Evolutionary conservation across 768 basidiomycete genomes (phyloP).

Genomic region (Leccinum fibrillosum): DNA sequence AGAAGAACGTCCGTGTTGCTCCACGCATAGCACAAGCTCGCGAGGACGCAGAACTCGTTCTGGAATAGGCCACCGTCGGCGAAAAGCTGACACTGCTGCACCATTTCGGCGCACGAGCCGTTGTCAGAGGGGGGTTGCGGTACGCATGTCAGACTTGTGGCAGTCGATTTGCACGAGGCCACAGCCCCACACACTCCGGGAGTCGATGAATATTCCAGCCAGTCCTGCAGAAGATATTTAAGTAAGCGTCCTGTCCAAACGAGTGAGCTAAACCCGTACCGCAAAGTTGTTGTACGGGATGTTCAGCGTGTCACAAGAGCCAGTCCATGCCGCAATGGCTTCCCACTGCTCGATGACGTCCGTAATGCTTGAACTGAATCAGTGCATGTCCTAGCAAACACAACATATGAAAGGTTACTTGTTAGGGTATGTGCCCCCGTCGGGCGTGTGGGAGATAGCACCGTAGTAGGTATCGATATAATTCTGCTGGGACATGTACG

Average conservation of each 20-base stretch:
- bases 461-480: slow-evolving; percentile 23
- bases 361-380: slow-evolving; percentile 5
- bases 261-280: neutral
- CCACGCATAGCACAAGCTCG: slow-evolving; percentile 24
- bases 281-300: slow-evolving; percentile 23
- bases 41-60: slow-evolving; percentile 23
- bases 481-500: slow-evolving; percentile 19
- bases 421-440: slow-evolving; percentile 14
- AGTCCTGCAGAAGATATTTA: slow-evolving; percentile 14
- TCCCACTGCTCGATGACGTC: slow-evolving; percentile 11
- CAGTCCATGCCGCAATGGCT: slow-evolving; percentile 21
- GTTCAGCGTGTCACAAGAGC: slow-evolving; percentile 17
- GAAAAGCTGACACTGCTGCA: slow-evolving; percentile 16
- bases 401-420: neutral
- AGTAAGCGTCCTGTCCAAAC: neutral
- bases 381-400: neutral
- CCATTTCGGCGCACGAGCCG: slow-evolving; percentile 20
- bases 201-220: slow-evolving; percentile 21
- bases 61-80: slow-evolving; percentile 22
- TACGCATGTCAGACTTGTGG: slow-evolving; percentile 11
- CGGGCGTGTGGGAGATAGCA: slow-evolving; percentile 17
- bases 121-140: slow-evolving; percentile 22
- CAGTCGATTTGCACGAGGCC: slow-evolving; percentile 7
- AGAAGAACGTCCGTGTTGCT: slow-evolving; percentile 19
- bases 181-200: slow-evolving; percentile 19